Conservation (phyloP, 352 stramenopile species). For the Pythium dissotocum region DNA sequence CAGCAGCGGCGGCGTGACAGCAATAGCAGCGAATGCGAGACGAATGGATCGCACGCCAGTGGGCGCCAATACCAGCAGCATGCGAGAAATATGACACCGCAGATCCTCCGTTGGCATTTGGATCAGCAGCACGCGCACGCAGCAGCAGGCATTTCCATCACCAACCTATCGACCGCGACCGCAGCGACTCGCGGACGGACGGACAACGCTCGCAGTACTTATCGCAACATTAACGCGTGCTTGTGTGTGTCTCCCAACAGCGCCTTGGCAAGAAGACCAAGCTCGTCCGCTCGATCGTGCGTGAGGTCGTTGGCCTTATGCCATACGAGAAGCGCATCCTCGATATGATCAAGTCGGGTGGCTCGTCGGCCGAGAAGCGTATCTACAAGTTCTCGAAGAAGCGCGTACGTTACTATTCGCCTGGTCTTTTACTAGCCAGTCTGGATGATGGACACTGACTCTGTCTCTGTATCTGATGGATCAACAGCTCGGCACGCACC, state of each 20-base stretch:
- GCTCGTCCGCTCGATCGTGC: slow-evolving; percentile 94
- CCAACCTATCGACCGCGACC: neutral
- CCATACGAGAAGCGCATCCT: slow-evolving; percentile 99
- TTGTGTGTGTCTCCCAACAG: slow-evolving; percentile 31
- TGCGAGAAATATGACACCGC: too few species aligned
- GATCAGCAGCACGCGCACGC: too few species aligned
- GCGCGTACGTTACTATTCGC: slow-evolving; percentile 60
- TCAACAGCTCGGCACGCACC: slow-evolving; percentile 95
- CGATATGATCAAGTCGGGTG: slow-evolving; percentile 99
- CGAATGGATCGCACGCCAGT: too few species aligned
- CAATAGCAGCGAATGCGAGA: too few species aligned
- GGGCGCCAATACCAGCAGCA: too few species aligned
- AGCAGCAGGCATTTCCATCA: neutral
- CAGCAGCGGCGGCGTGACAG: too few species aligned
- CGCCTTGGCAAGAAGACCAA: slow-evolving; percentile 94
- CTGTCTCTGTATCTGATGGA: slow-evolving; percentile 7
- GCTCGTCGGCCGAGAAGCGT: slow-evolving; percentile 96
- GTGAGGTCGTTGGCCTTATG: slow-evolving; percentile 97
- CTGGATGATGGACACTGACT: slow-evolving; percentile 10
- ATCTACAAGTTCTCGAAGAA: slow-evolving; percentile 99
- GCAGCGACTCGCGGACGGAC: neutral
- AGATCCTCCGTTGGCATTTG: too few species aligned
- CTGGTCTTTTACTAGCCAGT: neutral
- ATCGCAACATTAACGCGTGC: slow-evolving; percentile 1
- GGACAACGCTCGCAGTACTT: too few species aligned